A percentile compares a stretch with the other conserved stretches of the same genome.
These are phyloP conservation scores for Eutrema salsugineum DNA, from an alignment of 441 rosid genomes.

Conservation along the genomic window DNA sequence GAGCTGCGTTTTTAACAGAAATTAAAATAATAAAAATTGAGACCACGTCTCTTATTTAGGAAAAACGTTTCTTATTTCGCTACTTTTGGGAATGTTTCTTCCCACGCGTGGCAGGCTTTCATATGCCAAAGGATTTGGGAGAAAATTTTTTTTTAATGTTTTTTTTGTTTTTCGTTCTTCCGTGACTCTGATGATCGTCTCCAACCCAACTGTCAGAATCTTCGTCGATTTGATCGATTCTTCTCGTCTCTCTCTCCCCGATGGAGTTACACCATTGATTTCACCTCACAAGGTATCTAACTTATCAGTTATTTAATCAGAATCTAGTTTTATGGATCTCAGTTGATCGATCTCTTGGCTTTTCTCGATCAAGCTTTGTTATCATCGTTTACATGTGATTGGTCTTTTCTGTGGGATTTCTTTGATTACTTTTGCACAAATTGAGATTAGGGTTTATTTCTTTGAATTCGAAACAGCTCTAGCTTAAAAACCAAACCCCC, in stretches of 20 bases:
- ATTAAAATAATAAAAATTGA: too few species aligned
- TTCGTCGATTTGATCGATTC: conserved; percentile 26
- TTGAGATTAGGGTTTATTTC: conserved; percentile 18
- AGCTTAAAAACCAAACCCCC: not conserved
- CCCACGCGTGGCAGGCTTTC: too few species aligned
- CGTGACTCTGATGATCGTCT: conserved; percentile 26
- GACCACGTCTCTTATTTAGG: too few species aligned
- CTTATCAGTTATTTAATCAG: not conserved
- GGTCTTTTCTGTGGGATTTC: not conserved
- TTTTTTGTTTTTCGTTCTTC: not conserved
- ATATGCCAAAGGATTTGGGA: too few species aligned
- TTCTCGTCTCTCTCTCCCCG: conserved; percentile 1
- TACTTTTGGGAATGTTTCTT: too few species aligned
- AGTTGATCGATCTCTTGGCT: not conserved
- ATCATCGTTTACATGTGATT: conserved; percentile 2
- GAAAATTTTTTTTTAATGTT: too few species aligned
- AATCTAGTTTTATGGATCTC: not conserved
- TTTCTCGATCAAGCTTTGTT: not conserved
- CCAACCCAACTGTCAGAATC: conserved; percentile 17
- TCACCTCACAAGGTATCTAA: conserved; percentile 11
- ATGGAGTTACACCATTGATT: conserved; percentile 3
- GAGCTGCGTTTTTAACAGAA: too few species aligned
- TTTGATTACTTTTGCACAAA: not conserved
- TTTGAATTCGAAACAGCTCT: not conserved
- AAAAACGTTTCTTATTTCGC: too few species aligned